Evolutionary conservation across 2,329 filamentous ascomycete species (phyloP).

Genomic region (Fusarium albosuccineum): DNA sequence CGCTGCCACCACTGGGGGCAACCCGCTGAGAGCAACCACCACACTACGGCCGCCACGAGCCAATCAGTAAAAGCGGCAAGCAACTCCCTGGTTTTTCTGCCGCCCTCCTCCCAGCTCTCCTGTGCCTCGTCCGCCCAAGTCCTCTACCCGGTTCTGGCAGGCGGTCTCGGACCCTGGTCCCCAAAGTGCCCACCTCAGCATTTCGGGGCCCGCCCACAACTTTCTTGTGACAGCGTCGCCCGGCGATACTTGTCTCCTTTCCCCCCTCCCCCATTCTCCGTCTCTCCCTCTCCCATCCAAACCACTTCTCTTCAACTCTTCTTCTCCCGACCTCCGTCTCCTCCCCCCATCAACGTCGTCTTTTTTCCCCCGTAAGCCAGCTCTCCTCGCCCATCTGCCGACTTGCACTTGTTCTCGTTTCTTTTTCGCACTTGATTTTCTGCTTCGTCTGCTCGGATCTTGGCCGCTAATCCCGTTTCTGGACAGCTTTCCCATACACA

Average conservation of each 20-base stretch:
- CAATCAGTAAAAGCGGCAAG: slow-evolving; percentile 54
- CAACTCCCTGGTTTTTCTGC: slow-evolving; percentile 43
- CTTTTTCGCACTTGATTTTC: slow-evolving; percentile 42
- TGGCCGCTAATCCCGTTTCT: slow-evolving; percentile 50
- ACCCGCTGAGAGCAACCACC: slow-evolving; percentile 38
- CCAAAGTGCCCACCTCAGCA: slow-evolving; percentile 49
- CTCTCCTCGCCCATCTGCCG: slow-evolving; percentile 23
- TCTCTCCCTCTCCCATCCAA: slow-evolving; percentile 46
- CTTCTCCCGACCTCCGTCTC: slow-evolving; percentile 46
- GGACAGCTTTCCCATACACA: slow-evolving; percentile 50
- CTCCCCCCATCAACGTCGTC: slow-evolving; percentile 50
- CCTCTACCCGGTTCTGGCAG: slow-evolving; percentile 42
- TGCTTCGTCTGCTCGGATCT: slow-evolving; percentile 37
- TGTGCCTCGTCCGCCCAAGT: slow-evolving; percentile 35
- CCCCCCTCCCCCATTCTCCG: slow-evolving; percentile 47
- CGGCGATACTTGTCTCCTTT: slow-evolving; percentile 52
- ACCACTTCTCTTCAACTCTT: slow-evolving; percentile 48
- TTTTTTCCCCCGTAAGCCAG: slow-evolving; percentile 45
- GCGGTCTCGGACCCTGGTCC: slow-evolving; percentile 44
- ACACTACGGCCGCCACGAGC: slow-evolving; percentile 51
- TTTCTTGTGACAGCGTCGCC: slow-evolving; percentile 52
- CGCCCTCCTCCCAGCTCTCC: slow-evolving; percentile 37
- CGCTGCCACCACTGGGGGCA: slow-evolving; percentile 35
- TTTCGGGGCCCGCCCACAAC: slow-evolving; percentile 53
- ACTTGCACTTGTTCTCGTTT: slow-evolving; percentile 34